Evolutionary conservation across 257 asterid species (phyloP), one percentile per base, ranked within the genome.

Genomic region (Solanum gandarillasii): DNA sequence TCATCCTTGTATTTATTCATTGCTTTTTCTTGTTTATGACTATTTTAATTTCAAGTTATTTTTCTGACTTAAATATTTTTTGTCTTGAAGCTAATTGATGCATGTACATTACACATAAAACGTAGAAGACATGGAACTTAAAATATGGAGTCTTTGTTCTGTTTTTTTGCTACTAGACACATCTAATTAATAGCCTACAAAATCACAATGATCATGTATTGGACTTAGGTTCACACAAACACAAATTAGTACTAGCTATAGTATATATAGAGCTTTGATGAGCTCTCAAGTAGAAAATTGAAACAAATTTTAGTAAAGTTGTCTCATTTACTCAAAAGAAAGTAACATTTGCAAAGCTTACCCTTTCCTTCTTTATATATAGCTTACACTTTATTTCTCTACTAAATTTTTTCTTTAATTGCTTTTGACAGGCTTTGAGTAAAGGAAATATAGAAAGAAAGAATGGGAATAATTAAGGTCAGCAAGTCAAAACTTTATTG

Each of bases 91-190:
- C 16, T 18, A 18, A 72, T 4, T 72, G 27, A 72, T 52, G 23
- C 60, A 52, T 5, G 60, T 52, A 48, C 36, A 5, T 34, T 73
- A 34, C 46, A 32, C 29, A 73, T 18, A 34, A n/a, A 73, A 38
- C 4, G 8, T 34, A 9, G 83, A 74, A 74, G 48, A 74, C 52
- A 20, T 34, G 81, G 9, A 20, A 73, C 81, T 73, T 34, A 34
- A 34, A 32, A 73, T 20, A 34, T 34, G 81, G 46, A 18, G 46
- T 9, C 2, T 34, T 34, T 84, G 86, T 89, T 92, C 7, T 72
- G 83, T 84, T 87, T 89, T 86, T 89, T 83, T 83, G 31, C 83
- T 74, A 35, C 90, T 23, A 75, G 94, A 35, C 27, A 35, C 48
- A 73, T 35, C 27, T 5, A 74, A 34, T 35, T 35, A 35, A 74